Evolutionary conservation across 1,284 basidiomycete species (phyloP).

Genomic region (Sanghuangporus sanghuang): DNA sequence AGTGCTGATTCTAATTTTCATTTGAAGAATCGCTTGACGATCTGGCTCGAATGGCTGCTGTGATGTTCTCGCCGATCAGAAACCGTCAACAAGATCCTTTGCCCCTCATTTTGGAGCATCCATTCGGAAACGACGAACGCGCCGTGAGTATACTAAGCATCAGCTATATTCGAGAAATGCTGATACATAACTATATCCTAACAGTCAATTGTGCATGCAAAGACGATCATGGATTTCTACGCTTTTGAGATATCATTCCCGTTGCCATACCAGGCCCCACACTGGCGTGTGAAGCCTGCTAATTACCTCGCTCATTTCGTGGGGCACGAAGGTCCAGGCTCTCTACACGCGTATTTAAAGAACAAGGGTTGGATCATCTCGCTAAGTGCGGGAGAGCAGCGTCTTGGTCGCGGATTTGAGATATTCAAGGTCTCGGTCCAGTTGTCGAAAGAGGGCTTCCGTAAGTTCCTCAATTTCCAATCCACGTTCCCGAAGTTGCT

Average conservation of each 20-base stretch:
- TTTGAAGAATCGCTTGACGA: constrained; percentile 76
- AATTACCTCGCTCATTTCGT: constrained; percentile 83
- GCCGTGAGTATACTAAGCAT: constrained; percentile 49
- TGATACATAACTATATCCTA: constrained; percentile 12
- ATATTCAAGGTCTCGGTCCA: constrained; percentile 85
- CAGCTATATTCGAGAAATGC: neutral
- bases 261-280: constrained; percentile 75
- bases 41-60: constrained; percentile 65
- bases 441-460: constrained; percentile 83
- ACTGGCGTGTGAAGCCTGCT: constrained; percentile 81
- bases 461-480: constrained; percentile 39
- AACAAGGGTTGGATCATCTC: constrained; percentile 86
- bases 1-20: neutral
- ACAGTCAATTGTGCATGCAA: constrained; percentile 79
- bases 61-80: constrained; percentile 71
- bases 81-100: constrained; percentile 66
- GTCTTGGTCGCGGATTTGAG: constrained; percentile 78
- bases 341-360: constrained; percentile 90
- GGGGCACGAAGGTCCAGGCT: constrained; percentile 96
- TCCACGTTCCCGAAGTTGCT: constrained; percentile 12
- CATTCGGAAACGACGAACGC: constrained; percentile 69
- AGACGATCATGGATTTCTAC: constrained; percentile 91
- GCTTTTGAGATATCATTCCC: constrained; percentile 87
- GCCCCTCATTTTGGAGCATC: constrained; percentile 70
- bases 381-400: constrained; percentile 71